Base-by-base conservation (phyloP, 1,284 basidiomycete genomes). In the Puccinia hordei region DNA sequence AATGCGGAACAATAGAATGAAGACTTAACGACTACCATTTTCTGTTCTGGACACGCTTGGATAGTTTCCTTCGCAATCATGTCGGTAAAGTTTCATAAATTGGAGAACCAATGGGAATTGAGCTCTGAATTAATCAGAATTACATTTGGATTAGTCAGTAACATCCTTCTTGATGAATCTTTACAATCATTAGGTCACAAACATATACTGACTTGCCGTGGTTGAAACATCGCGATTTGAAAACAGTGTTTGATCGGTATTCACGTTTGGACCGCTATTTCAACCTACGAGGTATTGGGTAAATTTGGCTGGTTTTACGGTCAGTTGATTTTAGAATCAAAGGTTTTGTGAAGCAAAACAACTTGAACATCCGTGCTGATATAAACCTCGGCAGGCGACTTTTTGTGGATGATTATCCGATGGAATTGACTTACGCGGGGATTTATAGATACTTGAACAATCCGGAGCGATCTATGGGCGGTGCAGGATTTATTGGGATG, bases 241-340 rank as follows among this genome's bases (percentile, higher is more conserved):
- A 17, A 73, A 8, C 82, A 95, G 93, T 87, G 95, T 17, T 88
- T 99, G 63, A 90, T 99, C 69, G 91, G 90, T 0, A 87, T 99
- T 46, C 95, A 99, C 84, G 85, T 93, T 44, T 99, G 96, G 96
- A 92, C 94, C 0, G 92, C 93, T 0, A 89, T 90, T 82, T 94
- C 95, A 81, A 93, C 92, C 0, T 98, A 91, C 86, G 92, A 97
- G 84, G 96, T 95, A 22, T 89, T 99, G 0, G 96, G 96, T 8
- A 90, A 93, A 65, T 97, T 97, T 84, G 94, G 95, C 24, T 98
- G 95, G 95, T 94, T 96, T 87, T 98, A 95, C 84, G 94, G 94
- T 30, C 27, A 49, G 82, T 53, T 53, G 46, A 53, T 35, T 13
- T 27, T 46, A 44, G 9, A n/a, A 27, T 41, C n/a, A n/a, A n/a